Conservation (phyloP, 148 eudicot genomes). For the Beta vulgaris region DNA sequence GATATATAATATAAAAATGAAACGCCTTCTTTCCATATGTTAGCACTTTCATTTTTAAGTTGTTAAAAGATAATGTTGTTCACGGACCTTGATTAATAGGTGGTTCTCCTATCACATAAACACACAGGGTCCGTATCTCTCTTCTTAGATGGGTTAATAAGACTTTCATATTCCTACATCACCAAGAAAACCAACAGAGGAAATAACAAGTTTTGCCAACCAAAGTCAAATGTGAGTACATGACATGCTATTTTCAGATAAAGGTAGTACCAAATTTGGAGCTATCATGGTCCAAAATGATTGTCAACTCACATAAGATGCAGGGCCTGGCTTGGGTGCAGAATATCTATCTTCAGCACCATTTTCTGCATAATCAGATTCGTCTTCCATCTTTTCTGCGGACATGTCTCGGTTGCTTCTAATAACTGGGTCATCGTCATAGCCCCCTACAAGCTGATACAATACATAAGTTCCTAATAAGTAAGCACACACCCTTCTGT, state of each 20-base stretch:
- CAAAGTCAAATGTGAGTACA: background rate
- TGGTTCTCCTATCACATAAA: too few relatives aligned
- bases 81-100: too few relatives aligned
- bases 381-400: conserved; percentile 42
- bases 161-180: too few relatives aligned
- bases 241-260: background rate
- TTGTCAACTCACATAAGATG: conserved; percentile 44
- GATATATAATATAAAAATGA: too few relatives aligned
- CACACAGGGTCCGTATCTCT: too few relatives aligned
- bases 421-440: conserved; percentile 28
- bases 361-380: conserved; percentile 30
- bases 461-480: conserved; percentile 5
- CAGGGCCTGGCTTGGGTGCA: conserved; percentile 21
- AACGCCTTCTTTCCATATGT: too few relatives aligned
- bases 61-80: too few relatives aligned
- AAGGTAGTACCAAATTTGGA: background rate
- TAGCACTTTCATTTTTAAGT: too few relatives aligned
- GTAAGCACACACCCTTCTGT: background rate
- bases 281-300: background rate
- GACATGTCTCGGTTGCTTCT: conserved; percentile 32
- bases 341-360: conserved; percentile 33
- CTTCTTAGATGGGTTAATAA: too few relatives aligned
- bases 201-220: background rate
- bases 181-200: background rate
- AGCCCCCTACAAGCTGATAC: conserved; percentile 59